These are phyloP conservation scores for Hymenoscyphus repandus DNA, from an alignment of 2,329 filamentous ascomycete genomes.

Conservation along the genomic window DNA sequence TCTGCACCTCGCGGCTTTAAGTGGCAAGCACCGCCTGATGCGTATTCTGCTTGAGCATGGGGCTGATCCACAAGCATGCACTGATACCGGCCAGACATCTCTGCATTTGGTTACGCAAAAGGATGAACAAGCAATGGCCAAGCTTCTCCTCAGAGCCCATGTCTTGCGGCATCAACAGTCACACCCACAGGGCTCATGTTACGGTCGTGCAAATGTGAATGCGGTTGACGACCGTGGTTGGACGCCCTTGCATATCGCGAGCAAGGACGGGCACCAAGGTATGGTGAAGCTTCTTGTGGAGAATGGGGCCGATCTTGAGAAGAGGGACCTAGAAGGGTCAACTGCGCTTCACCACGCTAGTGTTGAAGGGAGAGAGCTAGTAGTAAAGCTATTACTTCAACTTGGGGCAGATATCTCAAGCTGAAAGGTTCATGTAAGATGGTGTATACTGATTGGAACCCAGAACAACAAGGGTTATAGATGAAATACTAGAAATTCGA, in stretches of 20 bases:
- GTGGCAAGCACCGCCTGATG: background rate
- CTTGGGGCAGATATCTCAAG: slow-evolving; percentile 14
- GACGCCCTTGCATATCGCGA: background rate
- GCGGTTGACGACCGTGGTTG: background rate
- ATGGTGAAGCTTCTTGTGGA: slow-evolving; percentile 1
- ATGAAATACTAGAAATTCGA: too few species aligned
- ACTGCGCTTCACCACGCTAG: slow-evolving; percentile 2
- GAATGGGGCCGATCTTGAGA: background rate
- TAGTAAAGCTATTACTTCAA: slow-evolving; percentile 2
- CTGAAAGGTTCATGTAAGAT: too few species aligned
- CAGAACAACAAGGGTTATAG: too few species aligned
- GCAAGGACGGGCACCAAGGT: background rate
- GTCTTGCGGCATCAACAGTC: background rate
- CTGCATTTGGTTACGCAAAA: background rate
- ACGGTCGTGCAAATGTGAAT: background rate
- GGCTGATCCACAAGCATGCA: background rate
- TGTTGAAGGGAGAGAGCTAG: background rate
- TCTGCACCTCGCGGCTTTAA: background rate
- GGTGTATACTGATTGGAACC: too few species aligned
- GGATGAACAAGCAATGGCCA: background rate
- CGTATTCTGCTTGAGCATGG: slow-evolving; percentile 1
- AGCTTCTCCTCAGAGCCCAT: background rate
- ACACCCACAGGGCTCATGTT: too few species aligned
- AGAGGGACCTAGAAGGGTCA: background rate
- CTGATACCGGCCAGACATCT: background rate